phyloP scores from a whole-genome alignment of 495 filamentous ascomycete genomes.

The Trichocladium antarcticum region DNA sequence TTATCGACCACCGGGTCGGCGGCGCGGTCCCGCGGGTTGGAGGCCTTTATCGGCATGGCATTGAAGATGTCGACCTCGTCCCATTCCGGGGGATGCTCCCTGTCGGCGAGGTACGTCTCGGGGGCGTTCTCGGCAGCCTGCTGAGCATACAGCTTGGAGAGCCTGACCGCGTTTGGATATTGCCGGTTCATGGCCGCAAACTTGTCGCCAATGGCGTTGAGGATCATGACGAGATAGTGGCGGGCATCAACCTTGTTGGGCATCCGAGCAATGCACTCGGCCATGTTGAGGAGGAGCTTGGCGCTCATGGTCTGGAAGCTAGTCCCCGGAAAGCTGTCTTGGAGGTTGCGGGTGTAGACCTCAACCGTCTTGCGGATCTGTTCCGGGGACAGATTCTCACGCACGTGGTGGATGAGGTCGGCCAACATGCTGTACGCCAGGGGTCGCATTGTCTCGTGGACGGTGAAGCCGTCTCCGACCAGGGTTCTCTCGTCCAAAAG shows the following conservation, averaged over 20 bases:
- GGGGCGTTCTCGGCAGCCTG: constrained; percentile 54
- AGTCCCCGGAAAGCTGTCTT: constrained; percentile 91
- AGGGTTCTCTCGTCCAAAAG: constrained; percentile 85
- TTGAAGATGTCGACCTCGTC: constrained; percentile 97
- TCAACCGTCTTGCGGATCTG: constrained; percentile 93
- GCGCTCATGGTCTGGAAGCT: constrained; percentile 99
- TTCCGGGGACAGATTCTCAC: constrained; percentile 66
- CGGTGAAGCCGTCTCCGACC: constrained; percentile 90
- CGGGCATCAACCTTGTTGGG: constrained; percentile 85
- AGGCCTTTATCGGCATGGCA: constrained; percentile 91
- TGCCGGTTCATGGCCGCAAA: constrained; percentile 97
- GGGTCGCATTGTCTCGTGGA: constrained; percentile 92
- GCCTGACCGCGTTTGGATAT: constrained; percentile 85
- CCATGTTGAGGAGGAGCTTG: constrained; percentile 92
- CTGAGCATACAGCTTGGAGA: constrained; percentile 60
- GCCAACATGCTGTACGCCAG: constrained; percentile 97
- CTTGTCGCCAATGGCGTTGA: constrained; percentile 95
- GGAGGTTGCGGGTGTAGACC: constrained; percentile 92
- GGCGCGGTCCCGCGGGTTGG: constrained; percentile 80
- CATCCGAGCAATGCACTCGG: constrained; percentile 87
- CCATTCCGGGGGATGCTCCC: constrained; percentile 74
- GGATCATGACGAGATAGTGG: constrained; percentile 92
- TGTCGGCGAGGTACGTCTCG: constrained; percentile 76
- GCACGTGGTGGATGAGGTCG: constrained; percentile 93
- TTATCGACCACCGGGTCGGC: constrained; percentile 94